phyloP scores from a whole-genome alignment of 108 stramenopile species.

The Pelagomonas calceolata region DNA sequence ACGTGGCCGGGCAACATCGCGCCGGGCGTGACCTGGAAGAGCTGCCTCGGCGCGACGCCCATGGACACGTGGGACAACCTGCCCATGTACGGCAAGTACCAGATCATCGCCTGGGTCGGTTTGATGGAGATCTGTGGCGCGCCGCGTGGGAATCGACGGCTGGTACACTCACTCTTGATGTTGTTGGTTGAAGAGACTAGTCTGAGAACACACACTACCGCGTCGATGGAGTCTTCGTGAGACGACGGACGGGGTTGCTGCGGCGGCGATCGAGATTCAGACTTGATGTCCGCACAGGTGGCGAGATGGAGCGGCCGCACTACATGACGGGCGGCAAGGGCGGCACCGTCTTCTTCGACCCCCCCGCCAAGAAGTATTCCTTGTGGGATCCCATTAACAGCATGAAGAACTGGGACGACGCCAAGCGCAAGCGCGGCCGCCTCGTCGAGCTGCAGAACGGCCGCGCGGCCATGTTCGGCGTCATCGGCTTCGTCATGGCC shows the following conservation, averaged over 20 bases:
- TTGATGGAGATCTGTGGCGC: slow-evolving; percentile 65
- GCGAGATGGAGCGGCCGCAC: slow-evolving; percentile 50
- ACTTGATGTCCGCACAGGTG: too few species aligned
- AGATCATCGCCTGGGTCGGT: slow-evolving; percentile 65
- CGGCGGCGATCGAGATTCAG: too few species aligned
- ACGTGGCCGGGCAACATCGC: background rate
- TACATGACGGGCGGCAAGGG: slow-evolving; percentile 65
- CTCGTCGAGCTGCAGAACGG: slow-evolving; percentile 7
- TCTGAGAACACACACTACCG: too few species aligned
- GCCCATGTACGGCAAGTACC: slow-evolving; percentile 64
- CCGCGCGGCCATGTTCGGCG: slow-evolving; percentile 14
- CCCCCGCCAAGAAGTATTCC: too few species aligned
- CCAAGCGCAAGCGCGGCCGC: slow-evolving; percentile 44
- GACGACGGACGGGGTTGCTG: too few species aligned
- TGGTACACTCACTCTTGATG: too few species aligned
- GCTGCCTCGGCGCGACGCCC: slow-evolving; percentile 5
- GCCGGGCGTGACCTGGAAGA: background rate
- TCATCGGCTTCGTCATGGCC: slow-evolving; percentile 27
- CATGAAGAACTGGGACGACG: slow-evolving; percentile 37
- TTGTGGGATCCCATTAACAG: too few species aligned
- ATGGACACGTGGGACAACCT: slow-evolving; percentile 65
- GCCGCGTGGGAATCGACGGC: too few species aligned
- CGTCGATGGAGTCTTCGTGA: too few species aligned
- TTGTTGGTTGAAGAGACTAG: too few species aligned
- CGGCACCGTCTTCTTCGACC: slow-evolving; percentile 17